Evolutionary conservation across 2,329 filamentous ascomycete species (phyloP).

Genomic region (Trichoderma arundinaceum): DNA sequence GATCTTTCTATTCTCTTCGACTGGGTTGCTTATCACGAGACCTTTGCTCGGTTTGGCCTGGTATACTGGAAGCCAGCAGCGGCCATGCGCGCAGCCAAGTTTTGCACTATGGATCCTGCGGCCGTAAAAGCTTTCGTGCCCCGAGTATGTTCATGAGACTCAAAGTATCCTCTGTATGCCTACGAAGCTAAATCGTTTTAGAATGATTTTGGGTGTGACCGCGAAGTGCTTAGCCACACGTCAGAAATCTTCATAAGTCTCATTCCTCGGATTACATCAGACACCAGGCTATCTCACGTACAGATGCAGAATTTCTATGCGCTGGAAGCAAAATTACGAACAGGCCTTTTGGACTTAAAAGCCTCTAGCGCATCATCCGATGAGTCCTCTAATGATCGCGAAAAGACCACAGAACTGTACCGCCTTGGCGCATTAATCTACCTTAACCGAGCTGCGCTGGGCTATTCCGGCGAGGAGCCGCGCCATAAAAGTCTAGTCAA

Average conservation of each 20-base stretch:
- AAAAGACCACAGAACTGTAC: conserved; percentile 2
- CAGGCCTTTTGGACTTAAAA: background rate
- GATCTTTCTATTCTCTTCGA: conserved; percentile 4
- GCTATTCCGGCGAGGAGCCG: conserved; percentile 12
- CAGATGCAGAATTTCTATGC: conserved; percentile 10
- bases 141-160: background rate
- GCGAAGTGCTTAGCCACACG: background rate
- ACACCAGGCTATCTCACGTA: background rate
- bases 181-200: background rate
- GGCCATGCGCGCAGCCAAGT: background rate
- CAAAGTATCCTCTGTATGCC: background rate
- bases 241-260: background rate
- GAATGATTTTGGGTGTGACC: conserved; percentile 6
- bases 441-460: conserved; percentile 13
- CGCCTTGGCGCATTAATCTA: conserved; percentile 12
- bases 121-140: background rate
- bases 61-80: conserved; percentile 3
- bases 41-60: conserved; percentile 14
- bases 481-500: conserved; percentile 6
- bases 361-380: background rate
- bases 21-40: conserved; percentile 16
- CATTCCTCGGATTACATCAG: background rate
- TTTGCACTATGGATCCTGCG: conserved; percentile 3
- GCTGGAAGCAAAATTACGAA: conserved; percentile 14
- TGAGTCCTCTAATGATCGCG: background rate